Conservation (phyloP, 2,329 filamentous ascomycete genomes). For the Paecilomyces formosus region DNA sequence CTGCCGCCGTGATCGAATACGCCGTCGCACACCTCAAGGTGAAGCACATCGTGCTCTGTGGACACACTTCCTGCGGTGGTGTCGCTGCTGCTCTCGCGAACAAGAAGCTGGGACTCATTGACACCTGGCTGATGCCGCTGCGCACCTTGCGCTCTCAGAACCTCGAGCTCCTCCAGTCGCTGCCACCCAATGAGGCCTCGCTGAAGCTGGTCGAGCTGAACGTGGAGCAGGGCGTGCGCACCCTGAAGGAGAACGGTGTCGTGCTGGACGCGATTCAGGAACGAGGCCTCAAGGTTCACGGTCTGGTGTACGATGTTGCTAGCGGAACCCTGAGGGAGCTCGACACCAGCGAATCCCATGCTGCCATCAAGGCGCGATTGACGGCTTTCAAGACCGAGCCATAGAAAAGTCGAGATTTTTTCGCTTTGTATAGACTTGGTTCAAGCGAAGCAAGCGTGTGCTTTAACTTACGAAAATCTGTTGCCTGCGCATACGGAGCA, state of each 20-base stretch:
- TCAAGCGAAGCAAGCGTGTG: not conserved
- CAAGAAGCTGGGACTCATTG: slow-evolving; percentile 51
- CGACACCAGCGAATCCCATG: slow-evolving; percentile 37
- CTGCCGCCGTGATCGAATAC: slow-evolving; percentile 69
- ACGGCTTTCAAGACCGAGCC: slow-evolving; percentile 31
- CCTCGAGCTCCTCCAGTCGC: slow-evolving; percentile 40
- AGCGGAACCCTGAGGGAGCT: slow-evolving; percentile 49
- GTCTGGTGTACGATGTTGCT: slow-evolving; percentile 64
- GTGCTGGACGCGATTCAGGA: slow-evolving; percentile 65
- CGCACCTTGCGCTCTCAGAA: slow-evolving; percentile 49
- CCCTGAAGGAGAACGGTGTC: slow-evolving; percentile 60
- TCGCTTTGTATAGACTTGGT: not conserved
- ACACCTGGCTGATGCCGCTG: slow-evolving; percentile 55
- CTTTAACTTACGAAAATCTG: not conserved
- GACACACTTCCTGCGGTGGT: slow-evolving; percentile 55
- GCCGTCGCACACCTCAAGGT: slow-evolving; percentile 66
- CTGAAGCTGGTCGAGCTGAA: slow-evolving; percentile 68
- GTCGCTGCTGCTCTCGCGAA: slow-evolving; percentile 49
- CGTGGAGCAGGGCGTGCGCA: slow-evolving; percentile 60
- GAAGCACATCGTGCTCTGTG: slow-evolving; percentile 55
- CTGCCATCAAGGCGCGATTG: slow-evolving; percentile 29
- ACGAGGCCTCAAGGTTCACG: slow-evolving; percentile 66
- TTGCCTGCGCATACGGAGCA: not conserved
- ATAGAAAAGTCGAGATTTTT: slow-evolving; percentile 3
- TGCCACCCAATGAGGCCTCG: slow-evolving; percentile 43